A percentile compares a stretch with the other conserved stretches of the same genome.
These are phyloP conservation scores for rapeseed (Brassica napus) DNA, from an alignment of 345 rosid genomes.

Conservation along the genomic window DNA sequence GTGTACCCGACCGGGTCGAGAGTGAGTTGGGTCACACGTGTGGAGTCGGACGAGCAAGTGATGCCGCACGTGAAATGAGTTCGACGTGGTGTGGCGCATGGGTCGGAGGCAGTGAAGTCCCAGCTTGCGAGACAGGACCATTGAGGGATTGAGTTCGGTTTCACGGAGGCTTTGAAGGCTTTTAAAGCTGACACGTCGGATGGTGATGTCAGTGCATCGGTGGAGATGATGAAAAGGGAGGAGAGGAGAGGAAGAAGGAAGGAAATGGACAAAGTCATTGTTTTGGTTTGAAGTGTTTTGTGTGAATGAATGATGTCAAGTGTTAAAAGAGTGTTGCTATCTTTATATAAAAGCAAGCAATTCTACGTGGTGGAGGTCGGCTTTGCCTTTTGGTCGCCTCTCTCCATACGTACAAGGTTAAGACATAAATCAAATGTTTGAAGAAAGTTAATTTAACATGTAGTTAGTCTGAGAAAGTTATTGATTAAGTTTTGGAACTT, in stretches of 20 bases:
- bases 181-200: slow-evolving; percentile 62
- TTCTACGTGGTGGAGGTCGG: slow-evolving; percentile 33
- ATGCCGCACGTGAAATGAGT: slow-evolving; percentile 68
- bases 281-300: not conserved
- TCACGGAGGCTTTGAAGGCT: slow-evolving; percentile 59
- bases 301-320: slow-evolving; percentile 35
- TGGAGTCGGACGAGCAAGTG: slow-evolving; percentile 57
- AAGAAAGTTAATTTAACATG: not conserved
- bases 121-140: slow-evolving; percentile 75
- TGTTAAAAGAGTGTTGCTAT: slow-evolving; percentile 9
- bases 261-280: slow-evolving; percentile 27
- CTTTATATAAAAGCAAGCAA: slow-evolving; percentile 27
- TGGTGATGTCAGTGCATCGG: slow-evolving; percentile 44
- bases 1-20: slow-evolving; percentile 84
- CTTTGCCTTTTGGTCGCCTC: slow-evolving; percentile 29
- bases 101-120: slow-evolving; percentile 65
- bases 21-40: slow-evolving; percentile 64
- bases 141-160: slow-evolving; percentile 51
- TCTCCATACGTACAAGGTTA: slow-evolving; percentile 10
- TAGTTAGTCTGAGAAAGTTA: not conserved
- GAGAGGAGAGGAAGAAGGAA: not conserved
- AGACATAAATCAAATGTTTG: not conserved
- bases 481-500: not conserved
- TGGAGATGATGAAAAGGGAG: not conserved
- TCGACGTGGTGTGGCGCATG: slow-evolving; percentile 69